Percentiles rank a stretch among this genome's conserved stretches.
phyloP scores from a whole-genome alignment of 129 eudicot genomes.

The Chrysanthemum seticuspe region DNA sequence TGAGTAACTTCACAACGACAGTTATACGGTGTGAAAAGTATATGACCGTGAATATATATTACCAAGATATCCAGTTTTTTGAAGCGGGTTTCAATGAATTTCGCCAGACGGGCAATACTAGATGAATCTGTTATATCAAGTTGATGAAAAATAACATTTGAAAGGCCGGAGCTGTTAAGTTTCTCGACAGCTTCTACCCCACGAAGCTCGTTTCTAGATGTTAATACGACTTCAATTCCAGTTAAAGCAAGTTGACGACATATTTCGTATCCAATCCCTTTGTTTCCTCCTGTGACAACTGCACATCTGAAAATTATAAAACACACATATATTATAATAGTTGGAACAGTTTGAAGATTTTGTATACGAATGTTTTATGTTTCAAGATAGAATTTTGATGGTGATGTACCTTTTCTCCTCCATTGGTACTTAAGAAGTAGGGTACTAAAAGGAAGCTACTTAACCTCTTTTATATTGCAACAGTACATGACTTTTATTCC shows the following conservation, averaged over 20 bases:
- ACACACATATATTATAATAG: neutral
- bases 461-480: too few species aligned
- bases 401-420: neutral
- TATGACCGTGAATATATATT: neutral
- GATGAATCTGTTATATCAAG: neutral
- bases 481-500: too few species aligned
- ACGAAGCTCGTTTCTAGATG: neutral
- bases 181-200: neutral
- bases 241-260: conserved; percentile 19
- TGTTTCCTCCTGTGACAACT: conserved; percentile 24
- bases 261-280: conserved; percentile 19
- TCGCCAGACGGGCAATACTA: neutral
- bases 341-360: neutral
- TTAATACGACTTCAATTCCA: conserved; percentile 15
- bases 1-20: too few species aligned
- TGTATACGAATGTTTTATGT: neutral
- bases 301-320: conserved; percentile 5
- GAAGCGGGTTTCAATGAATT: neutral
- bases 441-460: too few species aligned
- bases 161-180: neutral
- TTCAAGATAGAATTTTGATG: too few species aligned
- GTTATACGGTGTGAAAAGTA: neutral
- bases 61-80: neutral
- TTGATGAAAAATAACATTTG: neutral
- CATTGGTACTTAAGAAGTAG: too few species aligned